These are phyloP conservation scores for Hibiscus tridactylites DNA, from an alignment of 345 rosid genomes.

Conservation along the genomic window DNA sequence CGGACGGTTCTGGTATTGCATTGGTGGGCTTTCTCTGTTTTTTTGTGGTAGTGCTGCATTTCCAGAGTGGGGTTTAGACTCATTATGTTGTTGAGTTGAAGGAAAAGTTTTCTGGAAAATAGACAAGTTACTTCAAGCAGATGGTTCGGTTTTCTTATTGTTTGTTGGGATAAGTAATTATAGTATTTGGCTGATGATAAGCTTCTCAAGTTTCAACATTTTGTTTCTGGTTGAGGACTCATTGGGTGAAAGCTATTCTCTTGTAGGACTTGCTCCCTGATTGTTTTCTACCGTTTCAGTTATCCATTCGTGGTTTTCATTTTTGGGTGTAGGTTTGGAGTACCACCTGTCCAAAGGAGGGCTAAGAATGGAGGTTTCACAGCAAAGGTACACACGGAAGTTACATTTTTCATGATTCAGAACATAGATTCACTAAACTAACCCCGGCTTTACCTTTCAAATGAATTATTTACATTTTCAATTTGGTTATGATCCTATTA, in stretches of 20 bases:
- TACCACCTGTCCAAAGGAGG: conserved; percentile 32
- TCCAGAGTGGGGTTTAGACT: conserved; percentile 6
- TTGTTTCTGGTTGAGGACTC: conserved; percentile 5
- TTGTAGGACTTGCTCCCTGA: conserved; percentile 1
- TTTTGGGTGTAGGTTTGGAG: conserved; percentile 19
- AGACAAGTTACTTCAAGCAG: conserved; percentile 3
- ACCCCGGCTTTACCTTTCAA: not conserved
- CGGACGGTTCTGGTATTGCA: conserved; percentile 3
- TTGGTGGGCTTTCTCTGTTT: conserved; percentile 4
- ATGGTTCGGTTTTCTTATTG: conserved; percentile 27
- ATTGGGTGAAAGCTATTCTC: not conserved
- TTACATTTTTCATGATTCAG: not conserved
- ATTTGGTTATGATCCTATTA: not conserved
- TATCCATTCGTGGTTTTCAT: conserved; percentile 10
- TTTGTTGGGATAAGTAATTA: conserved; percentile 17
- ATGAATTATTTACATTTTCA: not conserved
- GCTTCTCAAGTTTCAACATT: conserved; percentile 8
- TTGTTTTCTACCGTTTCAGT: not conserved
- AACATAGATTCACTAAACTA: not conserved
- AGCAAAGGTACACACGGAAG: conserved; percentile 37
- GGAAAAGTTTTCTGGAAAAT: not conserved
- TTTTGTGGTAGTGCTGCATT: not conserved
- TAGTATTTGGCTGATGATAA: conserved; percentile 20
- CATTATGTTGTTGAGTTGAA: conserved; percentile 10
- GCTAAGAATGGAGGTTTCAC: conserved; percentile 28